These are phyloP conservation scores for Plasmodium yoelii DNA, from an alignment of 169 alveolate genomes.

Conservation along the genomic window DNA sequence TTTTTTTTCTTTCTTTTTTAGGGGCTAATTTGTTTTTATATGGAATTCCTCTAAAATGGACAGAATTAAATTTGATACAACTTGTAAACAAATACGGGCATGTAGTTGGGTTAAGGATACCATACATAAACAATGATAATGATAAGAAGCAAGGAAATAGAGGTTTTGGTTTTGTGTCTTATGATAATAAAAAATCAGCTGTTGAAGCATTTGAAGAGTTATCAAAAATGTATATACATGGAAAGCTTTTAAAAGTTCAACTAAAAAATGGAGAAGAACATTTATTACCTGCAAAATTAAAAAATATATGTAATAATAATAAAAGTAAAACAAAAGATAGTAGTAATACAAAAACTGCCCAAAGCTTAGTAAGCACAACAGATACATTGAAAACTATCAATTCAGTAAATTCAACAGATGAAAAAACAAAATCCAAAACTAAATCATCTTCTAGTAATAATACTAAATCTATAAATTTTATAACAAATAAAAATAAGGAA, in stretches of 20 bases:
- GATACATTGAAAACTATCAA: conserved; percentile 70
- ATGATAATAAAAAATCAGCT: conserved; percentile 82
- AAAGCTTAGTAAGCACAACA: conserved; percentile 68
- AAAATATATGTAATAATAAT: conserved; percentile 34
- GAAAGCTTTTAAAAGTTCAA: conserved; percentile 81
- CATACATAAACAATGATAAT: conserved; percentile 77
- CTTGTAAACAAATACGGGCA: conserved; percentile 83
- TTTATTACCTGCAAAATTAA: conserved; percentile 76
- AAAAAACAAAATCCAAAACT: conserved; percentile 17
- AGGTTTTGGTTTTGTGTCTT: conserved; percentile 84
- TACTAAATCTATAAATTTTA: conserved; percentile 15
- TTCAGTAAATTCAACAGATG: conserved; percentile 50
- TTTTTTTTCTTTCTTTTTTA: conserved; percentile 10
- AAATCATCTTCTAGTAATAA: conserved; percentile 9
- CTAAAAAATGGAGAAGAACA: conserved; percentile 83
- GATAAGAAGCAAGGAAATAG: conserved; percentile 80
- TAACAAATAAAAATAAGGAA: conserved; percentile 7
- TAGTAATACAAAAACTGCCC: conserved; percentile 50
- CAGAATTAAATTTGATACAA: conserved; percentile 81
- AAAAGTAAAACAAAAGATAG: conserved; percentile 35
- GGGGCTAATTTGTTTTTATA: conserved; percentile 84
- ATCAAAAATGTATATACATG: conserved; percentile 80
- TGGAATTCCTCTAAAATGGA: conserved; percentile 84
- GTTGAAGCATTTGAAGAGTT: conserved; percentile 83
- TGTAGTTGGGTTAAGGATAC: conserved; percentile 84